Evolutionary conservation across 169 alveolate genomes (phyloP), one percentile per base, ranked within the genome.

Genomic region (Cryptosporidium sp.): DNA sequence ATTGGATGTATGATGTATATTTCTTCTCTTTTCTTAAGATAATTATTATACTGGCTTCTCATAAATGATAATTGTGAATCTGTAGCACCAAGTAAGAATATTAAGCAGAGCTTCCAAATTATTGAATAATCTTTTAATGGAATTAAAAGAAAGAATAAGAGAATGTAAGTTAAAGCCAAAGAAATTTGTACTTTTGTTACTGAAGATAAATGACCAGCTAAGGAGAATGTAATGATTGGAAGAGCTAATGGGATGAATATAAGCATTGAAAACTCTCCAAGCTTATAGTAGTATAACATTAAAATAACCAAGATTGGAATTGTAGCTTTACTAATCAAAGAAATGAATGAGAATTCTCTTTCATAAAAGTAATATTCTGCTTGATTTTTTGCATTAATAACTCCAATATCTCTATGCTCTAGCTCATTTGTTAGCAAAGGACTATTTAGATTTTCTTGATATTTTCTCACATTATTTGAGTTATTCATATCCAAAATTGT

Each of bases 91-190:
- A 72, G 70, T 18, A 72, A 18, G 31, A 72, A 72, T 29, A 72
- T 72, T 52, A 72, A 29, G 29, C 69, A 33, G 6, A 52, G 51
- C 48, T 72, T 72, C 85, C 85, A 72, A 18, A 26, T 72, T 21
- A 72, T n/a, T 29, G 85, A 35, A n/a, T 72, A 23, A n/a, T 48
- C 51, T 29, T 45, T 37, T 23, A 72, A 52, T 14, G 48, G 39
- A 53, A 72, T 56, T 12, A 72, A 35, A 31, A 53, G 70, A 8
- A 52, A 56, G 29, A 72, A 16, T 23, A 72, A 8, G 5, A 51
- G 62, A 8, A 72, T 26, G 52, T 72, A 72, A 7, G 62, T 65
- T 2, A 65, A 33, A 18, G 72, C 72, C 48, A 65, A 37, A 8
- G 72, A 65, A 33, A 65, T 65, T 10, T 65, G 48, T 0, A 65